These are phyloP conservation scores for Saccharomycopsis schoenii DNA, from an alignment of 805 yeast genomes.

Conservation along the genomic window DNA sequence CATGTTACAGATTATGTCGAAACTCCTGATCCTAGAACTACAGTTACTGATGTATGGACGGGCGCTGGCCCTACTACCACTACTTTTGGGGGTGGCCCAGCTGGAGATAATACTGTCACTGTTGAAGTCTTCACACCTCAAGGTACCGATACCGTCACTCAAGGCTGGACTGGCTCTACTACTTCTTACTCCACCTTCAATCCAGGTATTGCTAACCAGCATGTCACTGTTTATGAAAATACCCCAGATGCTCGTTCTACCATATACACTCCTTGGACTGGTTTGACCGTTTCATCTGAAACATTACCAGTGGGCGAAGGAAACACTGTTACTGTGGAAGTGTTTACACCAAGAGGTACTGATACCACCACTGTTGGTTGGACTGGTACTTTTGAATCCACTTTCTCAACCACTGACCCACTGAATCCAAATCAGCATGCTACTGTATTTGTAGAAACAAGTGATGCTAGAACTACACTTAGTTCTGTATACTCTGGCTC, in stretches of 20 bases:
- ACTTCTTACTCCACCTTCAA: constrained; percentile 1
- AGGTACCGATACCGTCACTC: background rate
- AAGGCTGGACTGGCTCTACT: constrained; percentile 7
- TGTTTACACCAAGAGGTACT: background rate
- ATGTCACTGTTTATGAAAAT: background rate
- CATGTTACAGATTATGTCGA: background rate
- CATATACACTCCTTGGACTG: background rate
- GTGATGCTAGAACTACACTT: too few species aligned
- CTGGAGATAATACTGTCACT: too few species aligned
- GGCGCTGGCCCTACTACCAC: too few species aligned
- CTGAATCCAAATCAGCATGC: background rate
- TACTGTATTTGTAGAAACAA: too few species aligned
- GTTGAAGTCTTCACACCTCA: too few species aligned
- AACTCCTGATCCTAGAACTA: constrained; percentile 1
- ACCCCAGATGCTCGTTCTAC: background rate
- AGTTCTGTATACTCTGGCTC: background rate
- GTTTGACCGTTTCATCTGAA: background rate
- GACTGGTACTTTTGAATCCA: background rate
- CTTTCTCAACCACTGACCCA: background rate
- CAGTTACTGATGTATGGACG: background rate
- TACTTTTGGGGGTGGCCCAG: too few species aligned
- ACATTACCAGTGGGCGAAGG: background rate
- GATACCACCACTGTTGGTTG: constrained; percentile 1
- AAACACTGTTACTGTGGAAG: background rate
- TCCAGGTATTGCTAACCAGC: constrained; percentile 3